A percentile compares a stretch with the other conserved stretches of the same genome.
Conservation (phyloP, 169 alveolate genomes). For the Babesia divergens region DNA sequence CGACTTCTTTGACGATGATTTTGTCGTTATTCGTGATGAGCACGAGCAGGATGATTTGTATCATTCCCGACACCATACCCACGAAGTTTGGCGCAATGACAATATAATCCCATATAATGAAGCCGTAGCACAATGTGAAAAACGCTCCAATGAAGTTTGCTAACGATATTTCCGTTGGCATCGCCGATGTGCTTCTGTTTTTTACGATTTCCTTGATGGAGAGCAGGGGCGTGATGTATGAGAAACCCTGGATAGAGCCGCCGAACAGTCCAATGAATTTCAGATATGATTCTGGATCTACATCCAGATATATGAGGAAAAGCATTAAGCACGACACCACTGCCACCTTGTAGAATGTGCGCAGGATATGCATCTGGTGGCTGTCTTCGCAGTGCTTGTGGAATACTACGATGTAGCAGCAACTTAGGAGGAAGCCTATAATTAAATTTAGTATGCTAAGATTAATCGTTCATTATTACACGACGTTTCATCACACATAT, state of each 20-base stretch:
- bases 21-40: conserved; percentile 42
- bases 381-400: conserved; percentile 43
- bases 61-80: conserved; percentile 59
- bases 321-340: conserved; percentile 4
- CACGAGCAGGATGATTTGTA: conserved; percentile 45
- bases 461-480: no score
- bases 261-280: conserved; percentile 61
- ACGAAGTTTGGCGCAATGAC: conserved; percentile 69
- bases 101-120: conserved; percentile 69
- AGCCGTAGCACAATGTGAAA: conserved; percentile 73
- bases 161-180: conserved; percentile 71
- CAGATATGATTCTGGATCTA: conserved; percentile 22
- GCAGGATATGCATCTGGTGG: conserved; percentile 30
- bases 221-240: conserved; percentile 67
- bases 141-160: conserved; percentile 70
- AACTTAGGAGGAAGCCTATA: conserved; percentile 39
- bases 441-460: not conserved
- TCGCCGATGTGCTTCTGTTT: conserved; percentile 65
- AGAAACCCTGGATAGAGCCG: conserved; percentile 55
- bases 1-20: conserved; percentile 53
- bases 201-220: conserved; percentile 65
- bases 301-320: not conserved
- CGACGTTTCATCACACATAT: no score
- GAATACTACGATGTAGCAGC: conserved; percentile 26
- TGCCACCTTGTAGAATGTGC: conserved; percentile 31